phyloP scores from a whole-genome alignment of 805 yeast species.

The Pichia cephalocereana region DNA sequence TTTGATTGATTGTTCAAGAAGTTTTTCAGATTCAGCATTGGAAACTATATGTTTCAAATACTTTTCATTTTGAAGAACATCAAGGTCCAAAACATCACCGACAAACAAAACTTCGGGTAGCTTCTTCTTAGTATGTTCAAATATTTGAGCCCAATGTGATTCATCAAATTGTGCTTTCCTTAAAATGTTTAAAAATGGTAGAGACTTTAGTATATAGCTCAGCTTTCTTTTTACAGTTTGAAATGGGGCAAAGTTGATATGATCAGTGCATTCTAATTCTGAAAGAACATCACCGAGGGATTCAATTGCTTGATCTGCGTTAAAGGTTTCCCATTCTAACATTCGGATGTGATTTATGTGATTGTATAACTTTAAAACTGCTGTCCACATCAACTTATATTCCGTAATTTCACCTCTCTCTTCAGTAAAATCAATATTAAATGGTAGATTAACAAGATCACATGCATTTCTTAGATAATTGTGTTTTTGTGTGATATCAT shows the following conservation, averaged over 20 bases:
- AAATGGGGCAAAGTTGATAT: conserved; percentile 63
- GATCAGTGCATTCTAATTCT: conserved; percentile 44
- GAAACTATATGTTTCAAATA: conserved; percentile 40
- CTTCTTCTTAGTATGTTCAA: conserved; percentile 19
- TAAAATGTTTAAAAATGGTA: conserved; percentile 35
- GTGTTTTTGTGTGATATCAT: conserved; percentile 8
- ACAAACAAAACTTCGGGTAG: conserved; percentile 30
- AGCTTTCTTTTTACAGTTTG: conserved; percentile 43
- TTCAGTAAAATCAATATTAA: conserved; percentile 16
- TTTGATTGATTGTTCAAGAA: conserved; percentile 48
- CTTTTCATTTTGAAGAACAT: conserved; percentile 36
- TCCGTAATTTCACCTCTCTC: conserved; percentile 44
- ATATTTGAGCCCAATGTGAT: conserved; percentile 58
- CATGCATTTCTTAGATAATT: conserved; percentile 26
- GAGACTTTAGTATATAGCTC: conserved; percentile 31
- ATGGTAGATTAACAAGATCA: conserved; percentile 21
- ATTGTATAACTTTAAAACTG: conserved; percentile 44
- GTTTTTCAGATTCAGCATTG: conserved; percentile 65
- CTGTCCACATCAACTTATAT: conserved; percentile 53
- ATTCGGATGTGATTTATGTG: conserved; percentile 27
- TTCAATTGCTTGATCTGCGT: conserved; percentile 35
- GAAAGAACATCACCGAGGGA: conserved; percentile 42
- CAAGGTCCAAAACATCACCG: conserved; percentile 54
- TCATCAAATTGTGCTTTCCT: conserved; percentile 48
- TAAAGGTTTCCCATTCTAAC: conserved; percentile 39